phyloP scores from a whole-genome alignment of 371 early-diverging fungal genomes.

The Mortierella sp. region DNA sequence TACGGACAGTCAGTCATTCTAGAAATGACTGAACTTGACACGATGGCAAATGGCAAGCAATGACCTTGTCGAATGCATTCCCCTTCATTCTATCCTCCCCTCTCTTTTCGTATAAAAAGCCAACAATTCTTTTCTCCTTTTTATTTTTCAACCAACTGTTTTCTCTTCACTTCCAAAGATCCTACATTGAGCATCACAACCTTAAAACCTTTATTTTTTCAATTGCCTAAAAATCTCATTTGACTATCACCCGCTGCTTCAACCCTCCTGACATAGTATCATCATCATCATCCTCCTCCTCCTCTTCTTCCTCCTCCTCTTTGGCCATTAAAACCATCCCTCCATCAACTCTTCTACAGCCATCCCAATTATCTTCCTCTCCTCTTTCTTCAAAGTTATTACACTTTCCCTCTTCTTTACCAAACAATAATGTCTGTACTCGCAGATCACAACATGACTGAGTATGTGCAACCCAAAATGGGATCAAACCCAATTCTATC shows the following conservation, averaged over 20 bases:
- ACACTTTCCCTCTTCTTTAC: not conserved
- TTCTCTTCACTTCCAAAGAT: not conserved
- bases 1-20: not conserved
- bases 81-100: not conserved
- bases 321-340: not conserved
- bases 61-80: not conserved
- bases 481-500: not conserved
- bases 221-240: constrained; percentile 2
- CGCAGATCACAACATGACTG: constrained; percentile 3
- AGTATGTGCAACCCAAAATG: not conserved
- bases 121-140: not conserved
- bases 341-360: too few relatives aligned
- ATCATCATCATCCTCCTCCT: not conserved
- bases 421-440: not conserved
- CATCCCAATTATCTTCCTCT: not conserved
- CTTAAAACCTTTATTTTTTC: constrained; percentile 10
- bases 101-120: constrained; percentile 5
- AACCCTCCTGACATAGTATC: not conserved
- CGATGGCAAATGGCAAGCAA: constrained; percentile 2
- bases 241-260: not conserved
- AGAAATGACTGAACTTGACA: not conserved
- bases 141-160: not conserved
- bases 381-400: not conserved
- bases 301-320: not conserved
- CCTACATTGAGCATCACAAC: not conserved